A percentile compares a stretch with the other conserved stretches of the same genome.
phyloP scores from a whole-genome alignment of 139 green algal genomes.

The Chlorella ohadii region DNA sequence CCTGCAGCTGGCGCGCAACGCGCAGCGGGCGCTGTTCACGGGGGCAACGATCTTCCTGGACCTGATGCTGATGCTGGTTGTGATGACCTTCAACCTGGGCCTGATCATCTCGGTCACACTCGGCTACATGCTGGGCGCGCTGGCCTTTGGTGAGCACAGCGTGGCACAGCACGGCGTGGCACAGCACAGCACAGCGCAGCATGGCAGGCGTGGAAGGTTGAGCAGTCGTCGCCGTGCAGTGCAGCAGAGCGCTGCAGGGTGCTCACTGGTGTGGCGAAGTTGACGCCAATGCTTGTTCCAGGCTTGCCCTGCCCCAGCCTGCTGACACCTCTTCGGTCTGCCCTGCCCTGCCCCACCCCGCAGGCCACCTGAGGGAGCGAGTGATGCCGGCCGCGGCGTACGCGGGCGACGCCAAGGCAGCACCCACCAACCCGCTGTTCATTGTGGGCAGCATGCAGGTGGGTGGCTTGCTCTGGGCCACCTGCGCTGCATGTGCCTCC shows the following conservation, averaged over 20 bases:
- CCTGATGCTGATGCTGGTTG: constrained; percentile 44
- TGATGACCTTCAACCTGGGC: constrained; percentile 63
- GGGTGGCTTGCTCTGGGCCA: too few relatives aligned
- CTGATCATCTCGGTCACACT: constrained; percentile 54
- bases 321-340: too few relatives aligned
- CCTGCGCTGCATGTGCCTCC: too few relatives aligned
- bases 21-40: constrained; percentile 29
- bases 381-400: neutral
- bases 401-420: neutral
- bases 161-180: neutral
- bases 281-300: too few relatives aligned
- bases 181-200: neutral
- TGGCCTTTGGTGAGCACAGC: constrained; percentile 49
- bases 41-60: constrained; percentile 39
- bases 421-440: neutral
- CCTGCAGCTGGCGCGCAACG: constrained; percentile 39
- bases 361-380: neutral
- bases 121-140: constrained; percentile 48
- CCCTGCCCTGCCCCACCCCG: neutral
- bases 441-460: constrained; percentile 1
- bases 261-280: too few relatives aligned
- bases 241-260: too few relatives aligned
- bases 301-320: too few relatives aligned
- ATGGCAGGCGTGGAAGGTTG: too few relatives aligned
- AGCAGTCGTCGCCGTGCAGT: too few relatives aligned